Conservation (phyloP, 148 eudicot genomes). For the Cornus suecica region DNA sequence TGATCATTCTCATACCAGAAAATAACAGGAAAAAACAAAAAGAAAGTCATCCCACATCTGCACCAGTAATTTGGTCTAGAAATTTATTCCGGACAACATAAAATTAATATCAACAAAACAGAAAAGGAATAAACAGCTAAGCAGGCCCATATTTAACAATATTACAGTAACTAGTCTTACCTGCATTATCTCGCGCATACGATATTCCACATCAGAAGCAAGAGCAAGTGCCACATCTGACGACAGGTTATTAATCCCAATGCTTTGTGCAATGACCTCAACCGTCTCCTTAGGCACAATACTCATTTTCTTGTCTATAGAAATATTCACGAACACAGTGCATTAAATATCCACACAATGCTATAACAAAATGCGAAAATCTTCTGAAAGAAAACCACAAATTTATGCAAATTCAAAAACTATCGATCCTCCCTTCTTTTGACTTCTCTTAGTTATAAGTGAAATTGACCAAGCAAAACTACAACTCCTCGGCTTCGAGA, state of each 20-base stretch:
- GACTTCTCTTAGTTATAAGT: not conserved
- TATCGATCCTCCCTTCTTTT: not conserved
- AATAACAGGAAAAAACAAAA: no score
- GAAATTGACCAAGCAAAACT: not conserved
- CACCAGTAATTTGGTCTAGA: not conserved
- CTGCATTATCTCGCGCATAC: constrained; percentile 85
- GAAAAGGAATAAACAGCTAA: not conserved
- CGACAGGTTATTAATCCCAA: constrained; percentile 59
- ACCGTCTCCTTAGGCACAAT: constrained; percentile 69
- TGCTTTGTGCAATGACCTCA: constrained; percentile 71
- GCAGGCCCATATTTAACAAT: not conserved
- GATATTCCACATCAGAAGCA: constrained; percentile 78
- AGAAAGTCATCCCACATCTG: not conserved
- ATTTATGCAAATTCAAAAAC: no score
- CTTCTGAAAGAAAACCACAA: not conserved
- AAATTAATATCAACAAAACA: not conserved
- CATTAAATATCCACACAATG: not conserved
- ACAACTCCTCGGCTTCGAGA: not conserved
- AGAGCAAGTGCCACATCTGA: constrained; percentile 66
- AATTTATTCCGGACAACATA: not conserved
- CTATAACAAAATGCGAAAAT: constrained; percentile 8
- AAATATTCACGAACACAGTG: not conserved
- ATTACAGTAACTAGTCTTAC: constrained; percentile 15
- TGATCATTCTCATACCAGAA: not conserved
- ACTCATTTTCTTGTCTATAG: constrained; percentile 41